phyloP scores from a whole-genome alignment of 345 rosid genomes.

The Hirschfeldia incana region DNA sequence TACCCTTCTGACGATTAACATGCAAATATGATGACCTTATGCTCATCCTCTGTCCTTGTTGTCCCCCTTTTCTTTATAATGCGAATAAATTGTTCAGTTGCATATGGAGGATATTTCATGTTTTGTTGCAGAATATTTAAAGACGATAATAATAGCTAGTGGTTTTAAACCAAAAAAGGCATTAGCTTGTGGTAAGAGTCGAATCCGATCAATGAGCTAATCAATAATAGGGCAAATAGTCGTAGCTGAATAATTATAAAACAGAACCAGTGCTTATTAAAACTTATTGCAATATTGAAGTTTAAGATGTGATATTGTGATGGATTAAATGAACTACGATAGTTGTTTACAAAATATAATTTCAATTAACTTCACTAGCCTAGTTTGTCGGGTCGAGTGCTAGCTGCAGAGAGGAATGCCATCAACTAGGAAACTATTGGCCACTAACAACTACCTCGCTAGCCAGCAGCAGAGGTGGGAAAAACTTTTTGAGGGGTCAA shows the following conservation, averaged over 20 bases:
- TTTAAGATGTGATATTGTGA: not conserved
- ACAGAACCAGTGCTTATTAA: not conserved
- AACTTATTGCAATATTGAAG: not conserved
- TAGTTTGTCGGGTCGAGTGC: not conserved
- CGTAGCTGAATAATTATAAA: not conserved
- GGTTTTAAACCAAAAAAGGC: not conserved
- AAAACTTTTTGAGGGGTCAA: no score
- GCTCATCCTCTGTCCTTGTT: constrained; percentile 38
- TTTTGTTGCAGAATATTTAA: not conserved
- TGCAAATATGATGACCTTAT: constrained; percentile 35
- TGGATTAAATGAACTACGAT: not conserved
- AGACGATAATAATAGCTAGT: not conserved
- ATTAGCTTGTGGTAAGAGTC: not conserved
- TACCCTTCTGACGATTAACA: constrained; percentile 38
- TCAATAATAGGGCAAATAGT: not conserved
- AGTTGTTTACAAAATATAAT: not conserved
- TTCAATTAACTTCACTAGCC: not conserved
- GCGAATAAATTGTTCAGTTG: constrained; percentile 1
- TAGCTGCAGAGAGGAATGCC: not conserved
- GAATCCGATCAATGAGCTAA: constrained; percentile 4
- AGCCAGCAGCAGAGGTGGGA: no score
- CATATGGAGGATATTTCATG: constrained; percentile 1
- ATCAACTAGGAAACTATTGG: not conserved
- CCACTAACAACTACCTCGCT: not conserved
- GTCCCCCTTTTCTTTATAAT: constrained; percentile 15